Percentiles rank a stretch among this genome's conserved stretches.
phyloP scores from a whole-genome alignment of 768 basidiomycete genomes.

The Leucocoprinus sp. region DNA sequence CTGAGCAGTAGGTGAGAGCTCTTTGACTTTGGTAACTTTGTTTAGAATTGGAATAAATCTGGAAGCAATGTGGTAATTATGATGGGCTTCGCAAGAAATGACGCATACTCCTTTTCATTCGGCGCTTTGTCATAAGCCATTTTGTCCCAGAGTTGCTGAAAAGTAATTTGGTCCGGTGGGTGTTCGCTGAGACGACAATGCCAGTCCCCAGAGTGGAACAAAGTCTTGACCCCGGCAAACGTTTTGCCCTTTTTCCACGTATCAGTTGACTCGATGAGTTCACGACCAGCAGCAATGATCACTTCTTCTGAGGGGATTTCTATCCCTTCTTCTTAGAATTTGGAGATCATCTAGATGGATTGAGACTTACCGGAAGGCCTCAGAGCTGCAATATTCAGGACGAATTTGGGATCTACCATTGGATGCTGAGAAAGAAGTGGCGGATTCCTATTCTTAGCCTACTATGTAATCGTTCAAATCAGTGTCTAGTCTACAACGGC shows the following conservation, averaged over 20 bases:
- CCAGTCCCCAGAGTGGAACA: conserved; percentile 49
- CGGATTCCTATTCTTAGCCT: conserved; percentile 4
- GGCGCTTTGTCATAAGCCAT: conserved; percentile 57
- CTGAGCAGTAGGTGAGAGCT: conserved; percentile 51
- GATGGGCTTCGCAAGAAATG: background rate
- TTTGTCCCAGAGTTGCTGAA: conserved; percentile 67
- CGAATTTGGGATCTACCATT: conserved; percentile 14
- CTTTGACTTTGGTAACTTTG: conserved; percentile 54
- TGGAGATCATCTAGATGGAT: background rate
- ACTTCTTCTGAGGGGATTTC: conserved; percentile 56
- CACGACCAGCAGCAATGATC: conserved; percentile 42
- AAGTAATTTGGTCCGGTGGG: conserved; percentile 53
- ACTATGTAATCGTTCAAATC: too few relatives aligned
- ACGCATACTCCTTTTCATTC: conserved; percentile 63
- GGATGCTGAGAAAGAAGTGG: background rate
- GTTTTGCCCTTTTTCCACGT: conserved; percentile 67
- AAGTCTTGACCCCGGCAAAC: conserved; percentile 49
- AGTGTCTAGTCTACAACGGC: conserved; percentile 7
- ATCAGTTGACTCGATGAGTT: conserved; percentile 46
- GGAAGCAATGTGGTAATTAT: background rate
- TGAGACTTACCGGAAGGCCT: conserved; percentile 20
- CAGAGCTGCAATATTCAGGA: conserved; percentile 21
- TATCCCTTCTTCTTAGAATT: conserved; percentile 31
- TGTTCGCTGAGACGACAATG: conserved; percentile 64
- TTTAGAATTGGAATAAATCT: conserved; percentile 64